Evolutionary conservation across 371 early-diverging fungal species (phyloP).

Genomic region (Nosema granulosis): DNA sequence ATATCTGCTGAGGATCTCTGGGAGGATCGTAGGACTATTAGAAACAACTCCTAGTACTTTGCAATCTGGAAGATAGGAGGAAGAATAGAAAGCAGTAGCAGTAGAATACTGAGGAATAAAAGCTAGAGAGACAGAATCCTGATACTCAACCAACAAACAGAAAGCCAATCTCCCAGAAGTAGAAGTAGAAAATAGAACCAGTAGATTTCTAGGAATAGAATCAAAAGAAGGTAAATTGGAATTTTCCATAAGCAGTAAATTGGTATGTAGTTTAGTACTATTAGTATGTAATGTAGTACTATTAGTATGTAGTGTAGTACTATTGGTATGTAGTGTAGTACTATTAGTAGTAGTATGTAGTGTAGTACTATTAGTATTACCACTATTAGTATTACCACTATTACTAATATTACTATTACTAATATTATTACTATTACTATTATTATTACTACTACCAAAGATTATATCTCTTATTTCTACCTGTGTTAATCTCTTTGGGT

Average conservation of each 20-base stretch:
- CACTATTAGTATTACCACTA: slow-evolving; percentile 2
- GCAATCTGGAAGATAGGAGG: slow-evolving; percentile 1
- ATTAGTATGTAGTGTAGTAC: not conserved
- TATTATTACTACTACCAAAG: slow-evolving; percentile 91
- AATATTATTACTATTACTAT: slow-evolving; percentile 57
- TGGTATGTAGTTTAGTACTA: not conserved
- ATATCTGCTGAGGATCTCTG: too few relatives aligned
- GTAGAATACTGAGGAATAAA: slow-evolving; percentile 16
- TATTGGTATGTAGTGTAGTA: not conserved
- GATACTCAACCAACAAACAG: slow-evolving; percentile 7
- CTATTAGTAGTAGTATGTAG: not conserved
- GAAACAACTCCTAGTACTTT: slow-evolving; percentile 11
- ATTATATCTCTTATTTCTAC: slow-evolving; percentile 96
- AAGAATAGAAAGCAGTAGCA: not conserved
- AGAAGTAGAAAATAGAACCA: too few relatives aligned
- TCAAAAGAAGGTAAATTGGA: slow-evolving; percentile 12
- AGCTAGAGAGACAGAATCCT: slow-evolving; percentile 1
- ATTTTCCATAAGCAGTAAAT: not conserved
- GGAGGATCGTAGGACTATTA: too few relatives aligned
- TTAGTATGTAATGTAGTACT: not conserved
- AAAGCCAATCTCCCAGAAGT: too few relatives aligned
- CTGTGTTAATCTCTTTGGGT: slow-evolving; percentile 83
- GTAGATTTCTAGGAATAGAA: too few relatives aligned
- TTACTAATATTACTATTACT: not conserved
- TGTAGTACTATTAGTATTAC: not conserved